Evolutionary conservation across 2,329 filamentous ascomycete species (phyloP), one percentile per base, ranked within the genome.

Genomic region (Drechslerella coelobrocha): DNA sequence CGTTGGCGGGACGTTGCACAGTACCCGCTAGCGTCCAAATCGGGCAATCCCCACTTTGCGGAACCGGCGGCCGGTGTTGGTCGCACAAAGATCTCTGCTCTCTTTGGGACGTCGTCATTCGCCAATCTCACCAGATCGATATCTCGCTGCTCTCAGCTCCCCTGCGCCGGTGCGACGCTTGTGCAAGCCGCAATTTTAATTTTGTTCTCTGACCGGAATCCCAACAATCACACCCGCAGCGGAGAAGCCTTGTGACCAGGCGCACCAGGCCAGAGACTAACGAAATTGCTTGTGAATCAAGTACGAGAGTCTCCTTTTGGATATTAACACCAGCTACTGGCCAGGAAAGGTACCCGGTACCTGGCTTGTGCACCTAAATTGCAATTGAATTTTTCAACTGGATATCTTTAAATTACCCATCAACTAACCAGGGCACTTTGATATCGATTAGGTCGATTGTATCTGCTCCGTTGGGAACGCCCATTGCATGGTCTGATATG

Each of bases 11-110:
- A 19, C 19, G 21, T 45, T 45, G 41, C 41, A 21, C n/a, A n/a
- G n/a, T n/a, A 45, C 41, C 10, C 19, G 41, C n/a, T 17, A 8
- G 41, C 19, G 41, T 19, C 41, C 41, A 45, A 45, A 45, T 45
- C 41, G 41, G 41, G 41, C 10, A 45, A 45, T 45, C 41, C 41
- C 41, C 41, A 45, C 41, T 23, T 45, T 45, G 41, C 17, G 41
- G 41, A 21, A 45, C 41, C 17, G 17, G 19, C 5, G 5, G 19
- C 41, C 19, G 41, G 41, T 45, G 41, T 45, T 45, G 41, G 17
- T 23, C n/a, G 19, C 19, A 19, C 17, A 45, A 14, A 45, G 41
- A 17, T 10, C 41, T 45, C 19, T 19, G 14, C 41, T 45, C 17
- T 5, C 19, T 45, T 45, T 6, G 41, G 10, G 41, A 21, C 41